Conservation (phyloP, 129 eudicot species). For the Arctium minus region DNA sequence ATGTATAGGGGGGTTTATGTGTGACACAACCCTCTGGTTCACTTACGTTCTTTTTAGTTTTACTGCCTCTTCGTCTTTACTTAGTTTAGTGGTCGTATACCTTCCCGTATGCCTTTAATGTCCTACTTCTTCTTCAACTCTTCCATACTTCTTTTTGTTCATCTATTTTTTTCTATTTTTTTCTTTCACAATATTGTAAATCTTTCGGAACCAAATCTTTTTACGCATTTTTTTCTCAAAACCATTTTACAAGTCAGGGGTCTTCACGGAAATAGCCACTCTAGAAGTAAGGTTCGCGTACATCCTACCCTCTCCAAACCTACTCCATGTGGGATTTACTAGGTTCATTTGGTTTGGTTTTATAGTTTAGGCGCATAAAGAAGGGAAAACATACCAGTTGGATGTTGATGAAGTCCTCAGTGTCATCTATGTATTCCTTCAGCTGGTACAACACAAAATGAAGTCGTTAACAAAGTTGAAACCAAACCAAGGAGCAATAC, state of each 20-base stretch:
- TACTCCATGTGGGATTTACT: neutral
- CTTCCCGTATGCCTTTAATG: too few species aligned
- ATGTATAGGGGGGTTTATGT: too few species aligned
- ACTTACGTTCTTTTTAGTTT: too few species aligned
- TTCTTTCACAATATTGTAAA: neutral
- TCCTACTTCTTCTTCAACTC: neutral
- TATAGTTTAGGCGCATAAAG: neutral
- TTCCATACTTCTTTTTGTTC: neutral
- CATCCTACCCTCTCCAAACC: too few species aligned
- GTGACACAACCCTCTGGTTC: too few species aligned
- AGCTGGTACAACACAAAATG: conserved; percentile 48
- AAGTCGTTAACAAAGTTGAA: conserved; percentile 5
- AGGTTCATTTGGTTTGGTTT: neutral
- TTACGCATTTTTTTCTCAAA: neutral
- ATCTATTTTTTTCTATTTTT: too few species aligned
- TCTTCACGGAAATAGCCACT: neutral
- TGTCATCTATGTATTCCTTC: conserved; percentile 97
- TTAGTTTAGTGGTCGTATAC: too few species aligned
- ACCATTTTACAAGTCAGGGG: neutral
- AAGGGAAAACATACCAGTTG: conserved; percentile 65
- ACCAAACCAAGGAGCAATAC: neutral
- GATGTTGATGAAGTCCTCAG: conserved; percentile 94
- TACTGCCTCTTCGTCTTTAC: too few species aligned
- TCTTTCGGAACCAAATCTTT: neutral
- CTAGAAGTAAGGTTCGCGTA: neutral